Conservation (phyloP, 2,329 filamentous ascomycete species). For the Orbilia blumenaviensis region DNA sequence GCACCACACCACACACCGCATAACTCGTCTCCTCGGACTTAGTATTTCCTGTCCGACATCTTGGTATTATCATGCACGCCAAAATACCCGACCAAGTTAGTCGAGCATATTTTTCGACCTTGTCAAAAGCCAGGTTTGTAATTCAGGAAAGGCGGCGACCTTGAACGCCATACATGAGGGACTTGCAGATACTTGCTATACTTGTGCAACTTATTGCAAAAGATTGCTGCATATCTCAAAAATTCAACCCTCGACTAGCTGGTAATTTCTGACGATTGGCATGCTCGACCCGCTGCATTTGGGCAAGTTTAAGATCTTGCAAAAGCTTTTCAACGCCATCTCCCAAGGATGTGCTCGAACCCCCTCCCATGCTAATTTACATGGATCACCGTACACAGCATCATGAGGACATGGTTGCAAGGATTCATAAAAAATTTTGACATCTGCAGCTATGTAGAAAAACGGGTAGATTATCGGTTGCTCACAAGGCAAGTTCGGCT, state of each 20-base stretch:
- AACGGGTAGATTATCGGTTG: slow-evolving; percentile 45
- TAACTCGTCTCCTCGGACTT: slow-evolving; percentile 36
- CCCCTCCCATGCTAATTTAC: slow-evolving; percentile 21
- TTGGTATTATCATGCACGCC: slow-evolving; percentile 21
- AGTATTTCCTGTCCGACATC: slow-evolving; percentile 17
- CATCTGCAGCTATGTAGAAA: slow-evolving; percentile 46
- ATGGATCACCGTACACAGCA: slow-evolving; percentile 36
- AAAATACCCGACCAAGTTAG: slow-evolving; percentile 34
- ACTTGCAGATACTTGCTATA: slow-evolving; percentile 51
- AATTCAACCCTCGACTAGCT: slow-evolving; percentile 12
- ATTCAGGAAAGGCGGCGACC: slow-evolving; percentile 8
- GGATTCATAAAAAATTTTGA: slow-evolving; percentile 42
- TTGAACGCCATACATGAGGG: slow-evolving; percentile 43
- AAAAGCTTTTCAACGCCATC: slow-evolving; percentile 29
- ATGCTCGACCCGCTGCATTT: slow-evolving; percentile 33
- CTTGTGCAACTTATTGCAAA: slow-evolving; percentile 40
- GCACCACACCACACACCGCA: slow-evolving; percentile 1
- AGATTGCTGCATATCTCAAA: slow-evolving; percentile 8
- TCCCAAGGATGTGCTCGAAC: slow-evolving; percentile 10
- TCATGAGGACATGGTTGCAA: slow-evolving; percentile 42
- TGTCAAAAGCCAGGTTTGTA: slow-evolving; percentile 33
- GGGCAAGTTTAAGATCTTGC: slow-evolving; percentile 39
- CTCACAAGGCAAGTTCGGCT: slow-evolving; percentile 43
- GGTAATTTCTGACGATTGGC: slow-evolving; percentile 32
- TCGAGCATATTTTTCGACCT: not conserved